phyloP scores from a whole-genome alignment of 192 early-diverging fungal species.

The Coemansia sp. region DNA sequence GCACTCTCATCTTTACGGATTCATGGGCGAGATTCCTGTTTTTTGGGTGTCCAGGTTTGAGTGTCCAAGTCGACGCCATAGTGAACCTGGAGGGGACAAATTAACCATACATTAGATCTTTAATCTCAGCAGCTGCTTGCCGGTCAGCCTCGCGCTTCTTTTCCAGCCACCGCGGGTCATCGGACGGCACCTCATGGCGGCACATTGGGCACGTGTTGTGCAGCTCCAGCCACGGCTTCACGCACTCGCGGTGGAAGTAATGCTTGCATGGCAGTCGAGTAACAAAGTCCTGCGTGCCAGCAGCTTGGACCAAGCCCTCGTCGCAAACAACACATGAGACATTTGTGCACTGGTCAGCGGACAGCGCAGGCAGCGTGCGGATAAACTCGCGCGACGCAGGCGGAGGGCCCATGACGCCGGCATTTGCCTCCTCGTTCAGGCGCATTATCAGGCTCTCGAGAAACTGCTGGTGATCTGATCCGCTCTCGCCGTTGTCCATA shows the following conservation, averaged over 20 bases:
- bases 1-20: no score
- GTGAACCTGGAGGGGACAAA: background rate
- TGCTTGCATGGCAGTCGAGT: slow-evolving; percentile 45
- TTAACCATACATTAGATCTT: slow-evolving; percentile 48
- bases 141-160: slow-evolving; percentile 40
- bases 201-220: slow-evolving; percentile 57
- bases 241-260: slow-evolving; percentile 36
- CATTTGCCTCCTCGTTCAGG: slow-evolving; percentile 42
- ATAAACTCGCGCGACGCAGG: slow-evolving; percentile 52
- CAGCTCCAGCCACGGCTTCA: slow-evolving; percentile 53
- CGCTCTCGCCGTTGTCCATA: slow-evolving; percentile 18
- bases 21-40: no score
- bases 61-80: no score
- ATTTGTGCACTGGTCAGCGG: background rate
- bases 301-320: background rate
- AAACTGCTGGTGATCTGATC: slow-evolving; percentile 41
- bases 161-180: slow-evolving; percentile 51
- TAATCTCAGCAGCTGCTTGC: slow-evolving; percentile 20
- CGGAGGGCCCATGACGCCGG: slow-evolving; percentile 37
- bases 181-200: slow-evolving; percentile 45
- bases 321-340: slow-evolving; percentile 39
- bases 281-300: slow-evolving; percentile 5
- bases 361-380: slow-evolving; percentile 22
- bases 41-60: no score
- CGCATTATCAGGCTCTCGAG: slow-evolving; percentile 46